Evolutionary conservation across 2,329 filamentous ascomycete species (phyloP), one percentile per base, ranked within the genome.

Genomic region (Epicoccum nigrum): DNA sequence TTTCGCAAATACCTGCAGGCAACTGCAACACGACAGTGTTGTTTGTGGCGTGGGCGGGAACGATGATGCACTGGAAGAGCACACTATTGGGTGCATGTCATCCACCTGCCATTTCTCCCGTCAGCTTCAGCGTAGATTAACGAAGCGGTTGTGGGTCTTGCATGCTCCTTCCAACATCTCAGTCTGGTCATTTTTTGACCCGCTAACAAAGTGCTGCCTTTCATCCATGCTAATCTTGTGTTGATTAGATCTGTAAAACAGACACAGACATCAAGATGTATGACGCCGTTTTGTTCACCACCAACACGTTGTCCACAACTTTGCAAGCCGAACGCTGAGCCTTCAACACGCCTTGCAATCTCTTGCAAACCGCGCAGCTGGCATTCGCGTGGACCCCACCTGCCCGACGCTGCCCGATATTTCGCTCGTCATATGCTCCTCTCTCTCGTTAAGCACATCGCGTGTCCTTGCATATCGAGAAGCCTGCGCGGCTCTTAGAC

Each of bases 201-300:
- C 46, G 28, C 28, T 30, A 30, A 11, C 34, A 39, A 35, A 30
- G 25, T 42, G 46, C 37, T 41, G 42, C 38, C 43, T 46, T 35
- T 37, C 48, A 44, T 37, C 25, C 20, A 34, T 53, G 44, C 51
- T 37, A 43, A 53, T 53, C 33, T 16, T 23, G 28, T 21, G 30
- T 48, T 38, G 16, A 55, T 56, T 48, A 55, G 44, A 51, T 62
- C 47, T 35, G 25, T 40, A 15, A 17, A 40, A 16, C 30, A 19
- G 28, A 28, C 20, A 38, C 4, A n/a, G 7, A 12, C 13, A 30
- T 47, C 44, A 55, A 57, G 21, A 63, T 62, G 56, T 55, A 62
- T 63, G 60, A 64, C 58, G 61, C 56, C 52, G 45, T 51, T 35
- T 33, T 19, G 20, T 35, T 48, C 27, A 45, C 47, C 41, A 51